phyloP scores from a whole-genome alignment of 371 early-diverging fungal species.

The Dinochytrium kinnereticum region DNA sequence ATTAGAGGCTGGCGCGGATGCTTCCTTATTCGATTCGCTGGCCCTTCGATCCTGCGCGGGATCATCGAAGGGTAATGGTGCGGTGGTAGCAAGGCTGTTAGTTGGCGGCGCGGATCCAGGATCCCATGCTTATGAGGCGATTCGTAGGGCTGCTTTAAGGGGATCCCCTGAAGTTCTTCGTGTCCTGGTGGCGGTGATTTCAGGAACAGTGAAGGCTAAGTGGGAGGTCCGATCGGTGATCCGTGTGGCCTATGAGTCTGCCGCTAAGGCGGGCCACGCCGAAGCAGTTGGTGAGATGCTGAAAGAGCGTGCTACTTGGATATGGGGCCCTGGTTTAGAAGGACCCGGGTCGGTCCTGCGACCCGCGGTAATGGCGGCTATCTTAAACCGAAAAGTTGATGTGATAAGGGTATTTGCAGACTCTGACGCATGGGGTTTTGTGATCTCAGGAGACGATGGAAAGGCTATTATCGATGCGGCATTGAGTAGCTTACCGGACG shows the following conservation, averaged over 20 bases:
- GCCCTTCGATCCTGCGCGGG: neutral
- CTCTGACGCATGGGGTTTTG: constrained; percentile 7
- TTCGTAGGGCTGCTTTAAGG: constrained; percentile 16
- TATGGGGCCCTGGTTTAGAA: constrained; percentile 10
- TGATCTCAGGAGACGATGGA: constrained; percentile 23
- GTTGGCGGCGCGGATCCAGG: constrained; percentile 22
- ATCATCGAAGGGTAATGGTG: neutral
- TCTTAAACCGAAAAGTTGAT: constrained; percentile 12
- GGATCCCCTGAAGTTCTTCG: constrained; percentile 8
- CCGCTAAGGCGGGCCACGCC: constrained; percentile 16
- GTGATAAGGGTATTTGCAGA: constrained; percentile 16
- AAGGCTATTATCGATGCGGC: constrained; percentile 30
- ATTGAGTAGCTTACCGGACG: neutral
- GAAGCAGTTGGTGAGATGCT: constrained; percentile 16
- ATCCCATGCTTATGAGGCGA: constrained; percentile 19
- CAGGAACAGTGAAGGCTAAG: neutral
- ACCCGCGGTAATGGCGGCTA: constrained; percentile 25
- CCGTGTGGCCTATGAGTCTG: constrained; percentile 20
- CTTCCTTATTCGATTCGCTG: neutral
- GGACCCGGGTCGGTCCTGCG: neutral
- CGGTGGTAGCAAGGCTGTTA: constrained; percentile 6
- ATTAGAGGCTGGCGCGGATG: constrained; percentile 16
- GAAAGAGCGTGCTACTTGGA: constrained; percentile 15
- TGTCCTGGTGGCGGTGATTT: constrained; percentile 9
- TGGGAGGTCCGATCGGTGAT: constrained; percentile 10